Conservation (phyloP, 805 yeast species). For the Starmerella apis region DNA sequence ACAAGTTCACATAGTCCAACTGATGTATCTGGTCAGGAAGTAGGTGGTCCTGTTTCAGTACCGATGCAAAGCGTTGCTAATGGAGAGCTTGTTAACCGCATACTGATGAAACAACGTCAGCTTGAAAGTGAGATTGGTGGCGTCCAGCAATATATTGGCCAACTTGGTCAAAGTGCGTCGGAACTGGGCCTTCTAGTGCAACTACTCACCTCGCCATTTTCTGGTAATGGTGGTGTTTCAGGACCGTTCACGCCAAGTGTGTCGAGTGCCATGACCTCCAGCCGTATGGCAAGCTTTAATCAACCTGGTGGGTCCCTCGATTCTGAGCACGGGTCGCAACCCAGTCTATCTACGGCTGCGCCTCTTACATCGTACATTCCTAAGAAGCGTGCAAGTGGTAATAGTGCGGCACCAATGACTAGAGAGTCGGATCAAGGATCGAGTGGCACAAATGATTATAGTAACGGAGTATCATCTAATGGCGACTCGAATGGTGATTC, state of each 20-base stretch:
- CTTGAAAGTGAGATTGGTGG: slow-evolving; percentile 14
- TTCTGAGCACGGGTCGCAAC: background rate
- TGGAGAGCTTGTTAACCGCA: slow-evolving; percentile 17
- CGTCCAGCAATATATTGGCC: slow-evolving; percentile 14
- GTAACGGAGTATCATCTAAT: slow-evolving; percentile 7
- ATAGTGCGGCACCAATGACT: background rate
- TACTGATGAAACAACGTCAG: slow-evolving; percentile 17
- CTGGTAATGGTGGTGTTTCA: background rate
- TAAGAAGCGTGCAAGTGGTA: background rate
- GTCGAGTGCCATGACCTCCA: slow-evolving; percentile 3
- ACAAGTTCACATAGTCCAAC: background rate
- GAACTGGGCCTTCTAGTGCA: slow-evolving; percentile 20
- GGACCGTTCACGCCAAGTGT: background rate
- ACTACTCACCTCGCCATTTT: slow-evolving; percentile 12
- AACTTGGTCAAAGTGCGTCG: slow-evolving; percentile 17
- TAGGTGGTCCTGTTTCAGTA: background rate
- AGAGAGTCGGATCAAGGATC: slow-evolving; percentile 11
- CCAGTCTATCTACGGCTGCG: slow-evolving; percentile 16
- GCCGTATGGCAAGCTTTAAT: background rate
- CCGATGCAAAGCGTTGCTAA: slow-evolving; percentile 13
- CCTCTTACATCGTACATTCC: slow-evolving; percentile 17
- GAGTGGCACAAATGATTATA: slow-evolving; percentile 1
- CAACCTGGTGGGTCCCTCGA: background rate
- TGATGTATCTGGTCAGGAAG: background rate
- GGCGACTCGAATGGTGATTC: slow-evolving; percentile 17